Percentiles rank a stretch among this genome's conserved stretches.
Conservation (phyloP, 2,329 filamentous ascomycete genomes). For the Corynespora cassiicola region DNA sequence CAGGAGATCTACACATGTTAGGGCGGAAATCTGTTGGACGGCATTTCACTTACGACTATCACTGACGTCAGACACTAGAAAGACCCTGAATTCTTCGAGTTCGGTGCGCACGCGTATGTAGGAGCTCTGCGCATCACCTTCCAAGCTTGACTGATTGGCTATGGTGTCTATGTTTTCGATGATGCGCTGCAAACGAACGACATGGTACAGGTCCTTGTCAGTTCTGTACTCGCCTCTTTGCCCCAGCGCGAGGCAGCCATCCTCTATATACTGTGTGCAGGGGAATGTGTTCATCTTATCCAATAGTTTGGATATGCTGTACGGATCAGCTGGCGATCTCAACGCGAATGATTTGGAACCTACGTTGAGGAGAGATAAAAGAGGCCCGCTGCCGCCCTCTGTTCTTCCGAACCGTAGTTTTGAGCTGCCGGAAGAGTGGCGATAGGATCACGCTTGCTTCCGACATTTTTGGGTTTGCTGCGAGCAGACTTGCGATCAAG, state of each 20-base stretch:
- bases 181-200: slow-evolving; percentile 47
- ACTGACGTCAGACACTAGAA: slow-evolving; percentile 31
- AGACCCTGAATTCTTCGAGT: slow-evolving; percentile 38
- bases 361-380: slow-evolving; percentile 54
- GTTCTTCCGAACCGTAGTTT: slow-evolving; percentile 47
- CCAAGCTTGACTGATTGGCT: slow-evolving; percentile 20
- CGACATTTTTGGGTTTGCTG: slow-evolving; percentile 17
- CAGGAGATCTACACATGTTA: slow-evolving; percentile 37
- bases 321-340: background rate
- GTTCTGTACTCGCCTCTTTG: slow-evolving; percentile 38
- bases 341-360: slow-evolving; percentile 11
- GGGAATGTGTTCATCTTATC: slow-evolving; percentile 48
- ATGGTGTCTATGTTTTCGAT: slow-evolving; percentile 46
- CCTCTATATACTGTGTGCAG: slow-evolving; percentile 44
- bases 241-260: slow-evolving; percentile 42
- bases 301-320: slow-evolving; percentile 43
- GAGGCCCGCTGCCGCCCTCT: slow-evolving; percentile 52
- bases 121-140: slow-evolving; percentile 34
- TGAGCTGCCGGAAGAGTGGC: slow-evolving; percentile 17
- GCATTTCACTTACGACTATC: slow-evolving; percentile 34
- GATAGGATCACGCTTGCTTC: slow-evolving; percentile 29
- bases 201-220: slow-evolving; percentile 44
- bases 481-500: slow-evolving; percentile 32
- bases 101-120: slow-evolving; percentile 39
- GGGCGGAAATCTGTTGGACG: background rate